Percentiles rank a stretch among this genome's conserved stretches.
phyloP scores from a whole-genome alignment of 495 filamentous ascomycete species.

The Penicillium cinerascens region DNA sequence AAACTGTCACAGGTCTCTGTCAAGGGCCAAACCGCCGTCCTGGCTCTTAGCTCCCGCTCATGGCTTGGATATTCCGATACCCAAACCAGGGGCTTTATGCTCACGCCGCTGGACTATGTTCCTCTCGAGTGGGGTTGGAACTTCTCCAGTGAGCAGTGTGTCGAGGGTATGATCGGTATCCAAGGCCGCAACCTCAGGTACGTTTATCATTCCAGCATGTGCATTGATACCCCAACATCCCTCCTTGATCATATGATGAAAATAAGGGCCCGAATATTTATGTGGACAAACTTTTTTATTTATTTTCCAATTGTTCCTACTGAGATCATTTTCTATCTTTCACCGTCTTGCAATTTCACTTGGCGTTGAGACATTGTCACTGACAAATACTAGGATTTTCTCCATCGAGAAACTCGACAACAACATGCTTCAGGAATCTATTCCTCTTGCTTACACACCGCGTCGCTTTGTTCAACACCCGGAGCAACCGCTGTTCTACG shows the following conservation, averaged over 20 bases:
- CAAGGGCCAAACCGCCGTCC: slow-evolving; percentile 77
- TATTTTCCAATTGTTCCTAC: slow-evolving; percentile 75
- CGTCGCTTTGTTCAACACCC: slow-evolving; percentile 84
- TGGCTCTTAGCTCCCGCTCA: slow-evolving; percentile 84
- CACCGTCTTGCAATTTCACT: neutral
- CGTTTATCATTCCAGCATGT: slow-evolving; percentile 33
- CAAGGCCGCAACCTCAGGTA: slow-evolving; percentile 86
- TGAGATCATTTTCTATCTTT: slow-evolving; percentile 39
- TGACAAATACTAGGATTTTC: slow-evolving; percentile 68
- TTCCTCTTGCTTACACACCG: slow-evolving; percentile 86
- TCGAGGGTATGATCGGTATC: slow-evolving; percentile 94
- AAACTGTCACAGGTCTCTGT: slow-evolving; percentile 84
- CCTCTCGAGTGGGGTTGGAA: slow-evolving; percentile 93
- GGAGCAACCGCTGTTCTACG: slow-evolving; percentile 84
- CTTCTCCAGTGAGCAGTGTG: slow-evolving; percentile 89
- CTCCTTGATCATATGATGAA: slow-evolving; percentile 63
- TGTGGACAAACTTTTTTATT: slow-evolving; percentile 53
- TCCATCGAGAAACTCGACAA: slow-evolving; percentile 81
- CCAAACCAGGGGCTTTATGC: slow-evolving; percentile 78
- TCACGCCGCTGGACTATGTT: slow-evolving; percentile 84
- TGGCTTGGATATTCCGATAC: slow-evolving; percentile 91
- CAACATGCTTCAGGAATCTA: slow-evolving; percentile 83
- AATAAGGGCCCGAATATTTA: slow-evolving; percentile 43
- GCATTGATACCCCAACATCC: neutral
- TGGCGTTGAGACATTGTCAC: slow-evolving; percentile 11